Evolutionary conservation across 805 yeast species (phyloP).

Genomic region (Saturnispora zaruensis): DNA sequence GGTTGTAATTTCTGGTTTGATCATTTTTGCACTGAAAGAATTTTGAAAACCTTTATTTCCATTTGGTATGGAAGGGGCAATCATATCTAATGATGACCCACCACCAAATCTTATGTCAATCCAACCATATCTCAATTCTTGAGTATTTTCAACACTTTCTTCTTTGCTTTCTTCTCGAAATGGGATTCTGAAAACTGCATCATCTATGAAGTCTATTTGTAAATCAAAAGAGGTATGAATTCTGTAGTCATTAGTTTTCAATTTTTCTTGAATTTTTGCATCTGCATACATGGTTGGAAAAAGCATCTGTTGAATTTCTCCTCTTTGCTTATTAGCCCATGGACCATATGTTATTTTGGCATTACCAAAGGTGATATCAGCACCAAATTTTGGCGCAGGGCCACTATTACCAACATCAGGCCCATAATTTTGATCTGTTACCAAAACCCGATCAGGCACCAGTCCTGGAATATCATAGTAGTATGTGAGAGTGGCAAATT

Average conservation of each 20-base stretch:
- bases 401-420: constrained; percentile 55
- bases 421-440: constrained; percentile 31
- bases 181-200: constrained; percentile 65
- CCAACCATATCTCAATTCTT: constrained; percentile 71
- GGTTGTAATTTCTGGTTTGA: constrained; percentile 57
- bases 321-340: constrained; percentile 87
- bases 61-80: constrained; percentile 46
- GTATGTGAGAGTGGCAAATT: constrained; percentile 44
- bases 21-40: constrained; percentile 36
- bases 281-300: constrained; percentile 64
- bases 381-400: constrained; percentile 49
- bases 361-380: constrained; percentile 48
- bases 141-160: constrained; percentile 16
- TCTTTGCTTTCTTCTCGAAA: constrained; percentile 81
- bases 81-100: constrained; percentile 41
- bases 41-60: constrained; percentile 46
- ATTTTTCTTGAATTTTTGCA: constrained; percentile 30
- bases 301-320: constrained; percentile 51
- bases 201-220: constrained; percentile 52
- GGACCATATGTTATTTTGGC: constrained; percentile 83
- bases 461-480: constrained; percentile 68
- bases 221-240: constrained; percentile 48
- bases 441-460: constrained; percentile 34
- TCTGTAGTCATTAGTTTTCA: constrained; percentile 45
- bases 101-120: constrained; percentile 57